Evolutionary conservation across 2,329 filamentous ascomycete species (phyloP).

Genomic region (Periconia macrospinosa): DNA sequence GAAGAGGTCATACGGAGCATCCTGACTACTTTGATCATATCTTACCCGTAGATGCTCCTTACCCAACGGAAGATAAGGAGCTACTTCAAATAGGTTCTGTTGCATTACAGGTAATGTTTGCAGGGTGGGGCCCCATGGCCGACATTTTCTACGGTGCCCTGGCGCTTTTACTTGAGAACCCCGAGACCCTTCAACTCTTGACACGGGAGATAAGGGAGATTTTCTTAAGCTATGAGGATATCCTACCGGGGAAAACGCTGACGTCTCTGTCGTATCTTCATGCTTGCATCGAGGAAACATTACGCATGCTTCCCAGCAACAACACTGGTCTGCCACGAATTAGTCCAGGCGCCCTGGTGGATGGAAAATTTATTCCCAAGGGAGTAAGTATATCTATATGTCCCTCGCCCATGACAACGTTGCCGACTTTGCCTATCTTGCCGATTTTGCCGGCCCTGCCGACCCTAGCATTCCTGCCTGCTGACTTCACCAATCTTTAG

Average conservation of each 20-base stretch:
- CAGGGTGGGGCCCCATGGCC: neutral
- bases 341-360: conserved; percentile 1
- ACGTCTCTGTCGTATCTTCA: neutral
- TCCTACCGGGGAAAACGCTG: neutral
- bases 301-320: neutral
- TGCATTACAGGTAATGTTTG: neutral
- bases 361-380: conserved; percentile 1
- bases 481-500: neutral
- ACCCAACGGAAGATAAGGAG: neutral
- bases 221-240: neutral
- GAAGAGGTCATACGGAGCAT: neutral
- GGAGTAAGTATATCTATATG: neutral
- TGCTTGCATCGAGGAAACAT: neutral
- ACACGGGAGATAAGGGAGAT: neutral
- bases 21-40: neutral
- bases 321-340: neutral
- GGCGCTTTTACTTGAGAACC: neutral
- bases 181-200: neutral
- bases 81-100: neutral
- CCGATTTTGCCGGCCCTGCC: no score
- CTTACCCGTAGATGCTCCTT: neutral
- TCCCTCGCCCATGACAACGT: no score
- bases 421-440: no score
- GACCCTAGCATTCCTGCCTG: no score
- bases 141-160: neutral